phyloP scores from a whole-genome alignment of 73 alveolate genomes.

The Paramecium biaurelia region DNA sequence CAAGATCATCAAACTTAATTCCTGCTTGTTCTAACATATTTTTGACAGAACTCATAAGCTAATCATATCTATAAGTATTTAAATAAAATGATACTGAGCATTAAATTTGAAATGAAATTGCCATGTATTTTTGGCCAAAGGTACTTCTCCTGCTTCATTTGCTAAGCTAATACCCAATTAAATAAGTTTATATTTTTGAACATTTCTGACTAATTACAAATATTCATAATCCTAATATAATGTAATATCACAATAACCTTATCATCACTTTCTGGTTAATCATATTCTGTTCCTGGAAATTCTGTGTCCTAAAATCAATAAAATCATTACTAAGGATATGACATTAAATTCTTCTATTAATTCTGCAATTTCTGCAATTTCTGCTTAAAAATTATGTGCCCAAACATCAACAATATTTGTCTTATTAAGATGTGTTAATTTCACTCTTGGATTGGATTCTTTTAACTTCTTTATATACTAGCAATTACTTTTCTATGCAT shows the following conservation, averaged over 20 bases:
- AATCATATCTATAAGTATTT: not conserved
- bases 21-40: conserved; percentile 45
- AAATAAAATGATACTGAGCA: not conserved
- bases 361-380: conserved; percentile 32
- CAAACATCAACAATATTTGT: conserved; percentile 37
- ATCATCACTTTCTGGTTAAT: conserved; percentile 32
- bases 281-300: conserved; percentile 45
- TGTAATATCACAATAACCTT: not conserved
- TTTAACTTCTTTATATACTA: not conserved
- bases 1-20: not conserved
- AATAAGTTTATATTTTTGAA: conserved; percentile 19
- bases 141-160: conserved; percentile 44
- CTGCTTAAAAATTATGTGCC: conserved; percentile 28
- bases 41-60: not conserved
- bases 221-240: conserved; percentile 35
- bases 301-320: not conserved
- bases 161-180: conserved; percentile 24
- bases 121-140: conserved; percentile 37
- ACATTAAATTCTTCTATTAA: conserved; percentile 42
- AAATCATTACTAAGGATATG: not conserved
- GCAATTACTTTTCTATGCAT: not conserved
- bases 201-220: not conserved
- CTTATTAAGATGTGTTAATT: not conserved
- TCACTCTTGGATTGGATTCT: conserved; percentile 1
- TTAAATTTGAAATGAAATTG: conserved; percentile 38